Percentiles rank a stretch among this genome's conserved stretches.
Conservation (phyloP, 164 flowering plant genomes). For the Amborella trichopoda region DNA sequence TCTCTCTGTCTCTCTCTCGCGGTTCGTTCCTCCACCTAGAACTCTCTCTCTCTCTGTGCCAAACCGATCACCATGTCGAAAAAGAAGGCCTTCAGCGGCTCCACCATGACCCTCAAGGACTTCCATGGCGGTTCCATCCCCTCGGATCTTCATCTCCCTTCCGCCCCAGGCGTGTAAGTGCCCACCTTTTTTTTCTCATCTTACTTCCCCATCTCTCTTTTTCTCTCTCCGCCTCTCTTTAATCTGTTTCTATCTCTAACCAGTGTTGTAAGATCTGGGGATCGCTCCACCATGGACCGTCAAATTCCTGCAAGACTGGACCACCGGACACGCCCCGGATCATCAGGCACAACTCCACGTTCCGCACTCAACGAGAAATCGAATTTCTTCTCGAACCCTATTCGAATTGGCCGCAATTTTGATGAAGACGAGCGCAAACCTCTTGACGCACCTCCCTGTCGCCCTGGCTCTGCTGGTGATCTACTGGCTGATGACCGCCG, state of each 20-base stretch:
- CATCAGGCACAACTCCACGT: conserved; percentile 42
- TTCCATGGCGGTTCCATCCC: conserved; percentile 98
- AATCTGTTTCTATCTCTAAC: neutral
- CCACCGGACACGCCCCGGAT: conserved; percentile 50
- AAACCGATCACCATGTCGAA: conserved; percentile 48
- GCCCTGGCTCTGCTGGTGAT: conserved; percentile 54
- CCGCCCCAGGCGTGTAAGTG: conserved; percentile 92
- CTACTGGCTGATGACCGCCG: conserved; percentile 20
- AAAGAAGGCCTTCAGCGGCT: conserved; percentile 75
- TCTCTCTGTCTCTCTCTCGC: neutral
- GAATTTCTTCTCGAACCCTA: conserved; percentile 35
- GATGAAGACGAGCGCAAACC: conserved; percentile 98
- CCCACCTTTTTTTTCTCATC: neutral
- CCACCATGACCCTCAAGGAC: conserved; percentile 92
- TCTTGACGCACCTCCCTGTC: conserved; percentile 48
- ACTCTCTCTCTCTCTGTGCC: neutral
- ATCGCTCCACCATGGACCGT: conserved; percentile 52
- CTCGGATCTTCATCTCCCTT: conserved; percentile 87
- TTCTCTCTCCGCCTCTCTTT: neutral
- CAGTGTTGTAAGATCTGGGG: conserved; percentile 52
- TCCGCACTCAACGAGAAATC: conserved; percentile 64
- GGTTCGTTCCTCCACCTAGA: neutral
- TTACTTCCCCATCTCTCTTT: neutral
- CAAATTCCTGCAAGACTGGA: conserved; percentile 35
- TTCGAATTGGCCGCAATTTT: conserved; percentile 64